These are phyloP conservation scores for Dendrocalamus sinicus DNA, from an alignment of 176 grass and related monocot genomes.

Conservation along the genomic window DNA sequence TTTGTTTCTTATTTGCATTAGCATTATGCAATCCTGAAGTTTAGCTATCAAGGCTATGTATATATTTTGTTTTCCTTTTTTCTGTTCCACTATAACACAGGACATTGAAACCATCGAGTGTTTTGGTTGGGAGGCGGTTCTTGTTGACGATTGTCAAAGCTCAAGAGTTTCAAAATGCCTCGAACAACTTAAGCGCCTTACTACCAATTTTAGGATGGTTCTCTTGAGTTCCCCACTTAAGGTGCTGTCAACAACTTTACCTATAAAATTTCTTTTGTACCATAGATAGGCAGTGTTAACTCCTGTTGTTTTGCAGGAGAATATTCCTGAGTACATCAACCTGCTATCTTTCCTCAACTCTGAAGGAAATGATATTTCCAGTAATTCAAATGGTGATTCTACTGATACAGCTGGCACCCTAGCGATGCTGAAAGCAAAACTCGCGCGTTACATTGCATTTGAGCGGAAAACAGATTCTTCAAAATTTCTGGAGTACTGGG, in stretches of 20 bases:
- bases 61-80: slow-evolving; percentile 14
- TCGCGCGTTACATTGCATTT: slow-evolving; percentile 58
- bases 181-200: slow-evolving; percentile 65
- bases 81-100: slow-evolving; percentile 48
- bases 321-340: slow-evolving; percentile 68
- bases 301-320: slow-evolving; percentile 77
- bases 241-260: slow-evolving; percentile 47
- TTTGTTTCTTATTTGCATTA: slow-evolving; percentile 23
- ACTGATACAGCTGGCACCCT: slow-evolving; percentile 55
- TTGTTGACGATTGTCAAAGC: slow-evolving; percentile 82
- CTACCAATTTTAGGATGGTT: slow-evolving; percentile 73
- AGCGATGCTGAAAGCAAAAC: slow-evolving; percentile 65
- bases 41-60: slow-evolving; percentile 29
- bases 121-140: slow-evolving; percentile 74
- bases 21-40: slow-evolving; percentile 6
- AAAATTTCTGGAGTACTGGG: slow-evolving; percentile 89
- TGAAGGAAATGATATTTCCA: slow-evolving; percentile 40
- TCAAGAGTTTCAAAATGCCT: slow-evolving; percentile 75
- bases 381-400: slow-evolving; percentile 44
- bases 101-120: slow-evolving; percentile 61
- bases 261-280: slow-evolving; percentile 12
- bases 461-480: slow-evolving; percentile 71
- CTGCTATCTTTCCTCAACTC: slow-evolving; percentile 79
- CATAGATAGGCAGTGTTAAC: slow-evolving; percentile 30
- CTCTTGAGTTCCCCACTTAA: slow-evolving; percentile 71